Conservation (phyloP, 495 filamentous ascomycete genomes). For the Oleoguttula mirabilis region DNA sequence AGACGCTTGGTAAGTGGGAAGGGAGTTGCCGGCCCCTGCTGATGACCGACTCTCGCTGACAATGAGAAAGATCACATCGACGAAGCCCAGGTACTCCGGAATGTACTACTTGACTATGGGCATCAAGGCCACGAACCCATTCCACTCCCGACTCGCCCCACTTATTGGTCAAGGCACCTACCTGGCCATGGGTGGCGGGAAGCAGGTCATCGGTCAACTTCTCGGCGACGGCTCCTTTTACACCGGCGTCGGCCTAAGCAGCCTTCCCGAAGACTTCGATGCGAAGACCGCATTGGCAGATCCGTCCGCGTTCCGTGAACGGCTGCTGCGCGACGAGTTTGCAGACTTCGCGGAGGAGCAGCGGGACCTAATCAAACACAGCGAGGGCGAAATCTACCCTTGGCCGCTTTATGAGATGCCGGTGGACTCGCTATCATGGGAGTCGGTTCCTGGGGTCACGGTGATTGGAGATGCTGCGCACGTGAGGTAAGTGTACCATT, state of each 20-base stretch:
- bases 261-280: constrained; percentile 29
- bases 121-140: constrained; percentile 24
- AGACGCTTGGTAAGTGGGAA: constrained; percentile 24
- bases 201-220: constrained; percentile 30
- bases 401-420: constrained; percentile 42
- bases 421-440: constrained; percentile 36
- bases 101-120: constrained; percentile 19
- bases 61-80: constrained; percentile 34
- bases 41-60: too few relatives aligned
- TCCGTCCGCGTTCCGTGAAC: constrained; percentile 1
- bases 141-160: constrained; percentile 26
- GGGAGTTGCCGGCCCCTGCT: too few relatives aligned
- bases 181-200: constrained; percentile 30
- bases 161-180: constrained; percentile 35
- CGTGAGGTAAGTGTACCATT: constrained; percentile 33
- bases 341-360: constrained; percentile 4
- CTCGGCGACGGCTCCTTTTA: constrained; percentile 36
- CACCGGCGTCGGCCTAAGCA: constrained; percentile 23
- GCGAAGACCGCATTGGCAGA: constrained; percentile 12
- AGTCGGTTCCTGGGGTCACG: constrained; percentile 34
- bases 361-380: constrained; percentile 10
- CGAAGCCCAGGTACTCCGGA: constrained; percentile 40
- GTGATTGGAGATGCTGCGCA: constrained; percentile 53
- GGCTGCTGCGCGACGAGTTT: constrained; percentile 6
- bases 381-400: constrained; percentile 6